These are phyloP conservation scores for Guadua angustifolia DNA, from an alignment of 176 grass and related monocot genomes.

Conservation along the genomic window DNA sequence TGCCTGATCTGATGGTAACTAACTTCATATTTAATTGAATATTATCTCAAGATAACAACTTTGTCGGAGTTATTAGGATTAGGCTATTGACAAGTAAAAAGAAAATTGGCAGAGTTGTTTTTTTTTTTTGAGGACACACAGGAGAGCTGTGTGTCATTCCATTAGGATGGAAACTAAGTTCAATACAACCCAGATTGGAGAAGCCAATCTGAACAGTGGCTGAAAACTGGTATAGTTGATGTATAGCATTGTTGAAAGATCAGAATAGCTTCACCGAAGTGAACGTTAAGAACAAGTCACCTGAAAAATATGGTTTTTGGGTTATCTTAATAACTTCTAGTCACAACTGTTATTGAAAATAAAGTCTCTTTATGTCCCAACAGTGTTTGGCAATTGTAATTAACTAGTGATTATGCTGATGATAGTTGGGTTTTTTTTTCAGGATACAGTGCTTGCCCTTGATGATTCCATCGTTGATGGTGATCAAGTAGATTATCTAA, in stretches of 20 bases:
- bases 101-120: neutral
- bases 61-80: conserved; percentile 26
- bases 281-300: neutral
- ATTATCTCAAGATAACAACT: conserved; percentile 11
- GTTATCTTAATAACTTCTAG: conserved; percentile 6
- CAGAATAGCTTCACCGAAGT: neutral
- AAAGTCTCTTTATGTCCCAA: neutral
- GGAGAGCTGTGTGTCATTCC: no score
- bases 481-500: conserved; percentile 88
- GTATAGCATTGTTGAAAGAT: conserved; percentile 13
- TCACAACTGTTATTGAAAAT: conserved; percentile 4
- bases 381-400: conserved; percentile 12
- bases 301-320: conserved; percentile 24
- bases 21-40: conserved; percentile 19
- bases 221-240: neutral
- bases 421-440: conserved; percentile 41
- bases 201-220: no score
- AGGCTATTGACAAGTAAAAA: conserved; percentile 19
- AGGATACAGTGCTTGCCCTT: conserved; percentile 77
- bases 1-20: conserved; percentile 84
- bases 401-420: conserved; percentile 22
- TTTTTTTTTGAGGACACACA: no score
- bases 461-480: conserved; percentile 83
- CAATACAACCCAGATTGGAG: no score
- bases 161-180: no score